Percentiles rank a stretch among this genome's conserved stretches.
phyloP scores from a whole-genome alignment of 371 early-diverging fungal genomes.

The Conidiobolus coronatus region DNA sequence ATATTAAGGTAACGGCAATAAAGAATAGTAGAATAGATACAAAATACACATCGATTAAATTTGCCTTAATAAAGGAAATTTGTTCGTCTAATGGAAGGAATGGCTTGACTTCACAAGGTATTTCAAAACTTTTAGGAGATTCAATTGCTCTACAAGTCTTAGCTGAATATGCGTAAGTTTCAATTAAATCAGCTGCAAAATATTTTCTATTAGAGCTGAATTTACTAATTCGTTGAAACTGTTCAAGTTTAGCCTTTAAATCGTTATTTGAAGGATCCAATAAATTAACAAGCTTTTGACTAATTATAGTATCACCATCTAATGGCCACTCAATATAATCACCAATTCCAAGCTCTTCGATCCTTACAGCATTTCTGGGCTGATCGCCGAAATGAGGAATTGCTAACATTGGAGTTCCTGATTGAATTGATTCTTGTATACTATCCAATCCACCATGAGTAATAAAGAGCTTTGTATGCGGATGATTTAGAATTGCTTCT shows the following conservation, averaged over 20 bases:
- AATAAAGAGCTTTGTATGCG: not conserved
- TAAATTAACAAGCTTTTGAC: not conserved
- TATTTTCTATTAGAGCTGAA: not conserved
- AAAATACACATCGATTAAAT: not conserved
- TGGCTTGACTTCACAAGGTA: not conserved
- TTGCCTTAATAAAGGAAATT: not conserved
- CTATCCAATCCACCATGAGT: constrained; percentile 4
- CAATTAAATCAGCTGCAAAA: not conserved
- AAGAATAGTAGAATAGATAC: no score
- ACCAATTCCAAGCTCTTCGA: not conserved
- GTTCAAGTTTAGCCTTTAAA: not conserved
- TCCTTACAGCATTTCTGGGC: not conserved
- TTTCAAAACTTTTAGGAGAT: not conserved
- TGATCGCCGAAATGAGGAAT: constrained; percentile 3
- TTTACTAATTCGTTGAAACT: not conserved
- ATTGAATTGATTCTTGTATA: not conserved
- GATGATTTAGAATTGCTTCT: constrained; percentile 1
- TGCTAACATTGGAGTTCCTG: constrained; percentile 3
- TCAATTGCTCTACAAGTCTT: not conserved
- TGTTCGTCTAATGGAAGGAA: not conserved
- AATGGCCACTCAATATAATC: not conserved
- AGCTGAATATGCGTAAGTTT: not conserved
- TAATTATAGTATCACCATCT: not conserved
- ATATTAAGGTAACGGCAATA: no score
- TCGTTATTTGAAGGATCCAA: not conserved